Conservation (phyloP, 1,284 basidiomycete species). For the Afroboletus lepidellus region DNA sequence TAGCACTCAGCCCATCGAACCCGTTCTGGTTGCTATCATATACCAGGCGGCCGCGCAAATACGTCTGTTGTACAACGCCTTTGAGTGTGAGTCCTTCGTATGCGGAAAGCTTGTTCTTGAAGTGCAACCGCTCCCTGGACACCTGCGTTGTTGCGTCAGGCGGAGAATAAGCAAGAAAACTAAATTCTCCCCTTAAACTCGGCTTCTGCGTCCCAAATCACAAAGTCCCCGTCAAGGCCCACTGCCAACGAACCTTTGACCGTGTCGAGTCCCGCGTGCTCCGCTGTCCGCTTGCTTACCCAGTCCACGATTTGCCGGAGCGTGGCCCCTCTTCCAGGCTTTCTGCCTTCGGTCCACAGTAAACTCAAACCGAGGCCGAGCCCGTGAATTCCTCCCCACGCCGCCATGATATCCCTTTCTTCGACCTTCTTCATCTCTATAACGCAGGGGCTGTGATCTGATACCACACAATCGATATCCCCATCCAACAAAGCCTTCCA, state of each 20-base stretch:
- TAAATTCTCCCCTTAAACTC: slow-evolving; percentile 54
- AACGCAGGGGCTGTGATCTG: slow-evolving; percentile 91
- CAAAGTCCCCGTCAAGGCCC: slow-evolving; percentile 82
- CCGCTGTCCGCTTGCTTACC: slow-evolving; percentile 70
- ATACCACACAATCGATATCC: slow-evolving; percentile 86
- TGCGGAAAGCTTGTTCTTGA: slow-evolving; percentile 92
- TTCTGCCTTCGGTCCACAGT: slow-evolving; percentile 77
- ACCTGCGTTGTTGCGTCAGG: slow-evolving; percentile 48
- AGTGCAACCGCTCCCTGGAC: slow-evolving; percentile 68
- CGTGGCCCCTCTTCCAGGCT: slow-evolving; percentile 47
- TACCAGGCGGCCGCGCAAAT: slow-evolving; percentile 67
- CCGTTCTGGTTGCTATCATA: slow-evolving; percentile 49
- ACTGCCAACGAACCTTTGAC: slow-evolving; percentile 70
- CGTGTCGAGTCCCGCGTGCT: slow-evolving; percentile 68
- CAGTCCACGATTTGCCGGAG: slow-evolving; percentile 71
- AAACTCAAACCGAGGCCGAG: slow-evolving; percentile 85
- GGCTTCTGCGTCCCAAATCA: slow-evolving; percentile 77
- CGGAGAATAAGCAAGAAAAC: slow-evolving; percentile 1
- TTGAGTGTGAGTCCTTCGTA: slow-evolving; percentile 73
- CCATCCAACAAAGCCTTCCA: slow-evolving; percentile 82
- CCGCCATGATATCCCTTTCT: slow-evolving; percentile 77
- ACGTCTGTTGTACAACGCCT: slow-evolving; percentile 77
- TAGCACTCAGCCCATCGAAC: slow-evolving; percentile 35
- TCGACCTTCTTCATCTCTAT: slow-evolving; percentile 79
- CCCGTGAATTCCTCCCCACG: slow-evolving; percentile 92